These are phyloP conservation scores for Elymus sibiricus DNA, from an alignment of 176 grass and related monocot species.

Conservation along the genomic window DNA sequence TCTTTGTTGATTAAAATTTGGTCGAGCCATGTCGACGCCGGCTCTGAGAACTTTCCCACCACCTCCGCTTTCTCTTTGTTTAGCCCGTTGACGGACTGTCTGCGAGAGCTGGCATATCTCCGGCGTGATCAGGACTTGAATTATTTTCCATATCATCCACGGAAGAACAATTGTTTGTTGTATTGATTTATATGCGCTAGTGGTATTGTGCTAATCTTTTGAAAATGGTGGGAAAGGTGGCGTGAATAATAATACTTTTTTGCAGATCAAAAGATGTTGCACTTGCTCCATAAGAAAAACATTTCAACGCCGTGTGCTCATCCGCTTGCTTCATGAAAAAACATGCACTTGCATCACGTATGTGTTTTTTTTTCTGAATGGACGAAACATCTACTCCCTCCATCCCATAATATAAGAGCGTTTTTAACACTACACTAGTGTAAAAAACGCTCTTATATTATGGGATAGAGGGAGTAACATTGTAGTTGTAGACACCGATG, in stretches of 20 bases:
- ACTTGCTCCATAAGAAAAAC: neutral
- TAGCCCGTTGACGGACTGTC: constrained; percentile 42
- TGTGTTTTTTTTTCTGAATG: neutral
- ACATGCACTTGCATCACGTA: neutral
- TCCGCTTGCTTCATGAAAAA: neutral
- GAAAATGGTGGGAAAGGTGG: neutral
- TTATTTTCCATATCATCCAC: neutral
- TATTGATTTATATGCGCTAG: neutral
- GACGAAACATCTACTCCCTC: too few species aligned
- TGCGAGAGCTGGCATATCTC: constrained; percentile 34
- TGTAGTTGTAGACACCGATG: too few species aligned
- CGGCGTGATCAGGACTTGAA: constrained; percentile 8
- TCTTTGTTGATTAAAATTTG: neutral
- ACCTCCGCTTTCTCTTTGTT: neutral
- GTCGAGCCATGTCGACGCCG: constrained; percentile 2
- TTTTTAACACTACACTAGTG: too few species aligned
- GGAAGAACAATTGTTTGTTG: neutral
- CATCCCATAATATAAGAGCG: too few species aligned
- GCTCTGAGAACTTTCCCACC: constrained; percentile 9
- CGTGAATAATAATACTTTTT: neutral
- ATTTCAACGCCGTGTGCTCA: neutral
- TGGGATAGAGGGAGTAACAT: too few species aligned
- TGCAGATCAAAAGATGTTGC: neutral
- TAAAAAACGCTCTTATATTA: too few species aligned
- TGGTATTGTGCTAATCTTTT: neutral